phyloP scores from a whole-genome alignment of 164 flowering plant species.

The Stephania japonica region DNA sequence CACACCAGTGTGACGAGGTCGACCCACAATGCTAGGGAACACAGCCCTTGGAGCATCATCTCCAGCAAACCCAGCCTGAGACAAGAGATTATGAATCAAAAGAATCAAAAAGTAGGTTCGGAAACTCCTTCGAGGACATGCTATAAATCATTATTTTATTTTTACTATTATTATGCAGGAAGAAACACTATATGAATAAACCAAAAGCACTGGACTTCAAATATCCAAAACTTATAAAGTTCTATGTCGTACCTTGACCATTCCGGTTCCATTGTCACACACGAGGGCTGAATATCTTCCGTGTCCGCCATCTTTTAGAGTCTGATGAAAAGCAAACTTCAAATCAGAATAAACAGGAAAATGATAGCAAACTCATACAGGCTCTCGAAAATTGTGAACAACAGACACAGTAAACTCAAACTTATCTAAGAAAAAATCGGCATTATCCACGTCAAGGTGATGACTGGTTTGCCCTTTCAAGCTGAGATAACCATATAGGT shows the following conservation, averaged over 20 bases:
- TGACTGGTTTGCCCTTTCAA: not conserved
- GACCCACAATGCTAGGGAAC: constrained; percentile 72
- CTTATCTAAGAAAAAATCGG: not conserved
- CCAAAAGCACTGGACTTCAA: not conserved
- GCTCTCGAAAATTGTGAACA: not conserved
- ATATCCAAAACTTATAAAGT: not conserved
- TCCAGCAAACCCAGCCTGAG: constrained; percentile 76
- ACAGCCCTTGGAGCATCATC: constrained; percentile 84
- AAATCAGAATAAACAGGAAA: not conserved
- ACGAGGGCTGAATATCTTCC: constrained; percentile 22
- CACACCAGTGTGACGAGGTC: constrained; percentile 82
- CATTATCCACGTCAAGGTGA: not conserved
- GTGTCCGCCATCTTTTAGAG: constrained; percentile 9
- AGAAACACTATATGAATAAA: not conserved
- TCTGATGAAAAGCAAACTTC: not conserved
- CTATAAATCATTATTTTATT: not conserved
- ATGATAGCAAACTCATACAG: not conserved
- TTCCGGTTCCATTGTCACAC: constrained; percentile 21
- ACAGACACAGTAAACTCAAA: not conserved
- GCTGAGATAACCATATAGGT: not conserved
- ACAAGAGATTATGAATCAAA: not conserved
- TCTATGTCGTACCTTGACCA: constrained; percentile 14
- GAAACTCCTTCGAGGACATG: not conserved
- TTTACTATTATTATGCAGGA: not conserved
- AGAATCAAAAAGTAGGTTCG: not conserved